Percentiles rank a stretch among this genome's conserved stretches.
These are phyloP conservation scores for Vigna reflexopilosa DNA, from an alignment of 306 rosid genomes.

Conservation along the genomic window DNA sequence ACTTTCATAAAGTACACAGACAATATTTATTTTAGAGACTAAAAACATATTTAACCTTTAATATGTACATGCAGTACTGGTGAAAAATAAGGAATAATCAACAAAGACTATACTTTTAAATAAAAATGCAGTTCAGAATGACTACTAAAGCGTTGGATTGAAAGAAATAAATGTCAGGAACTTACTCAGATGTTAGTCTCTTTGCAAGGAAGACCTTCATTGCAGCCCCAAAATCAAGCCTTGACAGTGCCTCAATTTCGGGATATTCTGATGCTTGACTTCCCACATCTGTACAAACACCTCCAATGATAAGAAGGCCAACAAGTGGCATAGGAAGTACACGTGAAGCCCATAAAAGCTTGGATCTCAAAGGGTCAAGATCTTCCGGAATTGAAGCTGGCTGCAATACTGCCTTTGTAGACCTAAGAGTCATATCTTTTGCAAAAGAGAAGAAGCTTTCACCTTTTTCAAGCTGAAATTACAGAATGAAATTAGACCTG, in stretches of 20 bases:
- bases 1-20: too few species aligned
- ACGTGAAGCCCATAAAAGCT: slow-evolving; percentile 94
- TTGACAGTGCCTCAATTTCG: slow-evolving; percentile 89
- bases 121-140: slow-evolving; percentile 18
- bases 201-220: slow-evolving; percentile 93
- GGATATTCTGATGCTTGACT: slow-evolving; percentile 79
- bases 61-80: background rate
- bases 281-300: slow-evolving; percentile 77
- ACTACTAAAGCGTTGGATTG: slow-evolving; percentile 5
- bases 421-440: slow-evolving; percentile 83
- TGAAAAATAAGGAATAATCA: slow-evolving; percentile 25
- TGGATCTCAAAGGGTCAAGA: slow-evolving; percentile 89
- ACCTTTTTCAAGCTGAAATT: slow-evolving; percentile 80
- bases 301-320: slow-evolving; percentile 82
- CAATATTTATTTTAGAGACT: too few species aligned
- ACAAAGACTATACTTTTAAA: slow-evolving; percentile 24
- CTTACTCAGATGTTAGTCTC: slow-evolving; percentile 83
- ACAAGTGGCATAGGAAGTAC: slow-evolving; percentile 98
- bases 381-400: slow-evolving; percentile 66
- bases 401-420: slow-evolving; percentile 82
- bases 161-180: slow-evolving; percentile 22
- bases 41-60: too few species aligned
- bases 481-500: slow-evolving; percentile 21
- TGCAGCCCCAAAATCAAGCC: slow-evolving; percentile 93
- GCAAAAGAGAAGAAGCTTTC: slow-evolving; percentile 95